Base-by-base conservation (phyloP, 176 grass and related monocot genomes). In the Zoysia pacifica region DNA sequence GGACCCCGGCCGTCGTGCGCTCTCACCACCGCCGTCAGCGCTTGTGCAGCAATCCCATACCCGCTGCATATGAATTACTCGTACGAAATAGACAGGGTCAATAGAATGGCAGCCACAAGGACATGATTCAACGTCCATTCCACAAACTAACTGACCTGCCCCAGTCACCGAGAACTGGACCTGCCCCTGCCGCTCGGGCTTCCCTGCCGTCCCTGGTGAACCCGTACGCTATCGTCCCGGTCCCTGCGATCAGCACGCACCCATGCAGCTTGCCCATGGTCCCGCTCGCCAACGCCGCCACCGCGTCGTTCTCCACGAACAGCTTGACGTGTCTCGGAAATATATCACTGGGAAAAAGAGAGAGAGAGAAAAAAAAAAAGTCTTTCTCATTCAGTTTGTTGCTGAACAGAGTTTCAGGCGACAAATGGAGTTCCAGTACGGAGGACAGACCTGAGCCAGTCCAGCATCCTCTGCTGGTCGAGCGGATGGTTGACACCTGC, bases 191-290 rank as follows among this genome's bases (percentile, higher is more conserved):
- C 79, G 92, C 92, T 79, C 89, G 73, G 37, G 92, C 92, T 82
- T 94, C 83, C 64, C 86, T 91, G 28, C 92, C 92, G 13, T 91
- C 83, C 4, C 82, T 72, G 40, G 89, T 84, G 81, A 94, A 91
- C 53, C 83, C 92, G 64, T 94, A 94, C 9, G 92, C 92, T 75
- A 94, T 94, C 4, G 86, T 91, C 19, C 89, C 92, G 40, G 92
- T 94, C 20, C 92, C 92, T 44, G 88, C 88, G 4, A 91, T 94
- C 42, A 91, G 49, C 70, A 94, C 92, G 36, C 89, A 94, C 2
- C 92, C 92, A 36, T 94, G 89, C 67, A 91, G 92, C 63, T 86
- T 91, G 36, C 92, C 92, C 92, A 94, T 91, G 73, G 92, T 94
- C 37, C 92, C 92, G 52, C 92, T 91, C 10, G 92, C 92, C 65